Base-by-base conservation (phyloP, 306 rosid genomes). In the Casuarina cunninghamiana region DNA sequence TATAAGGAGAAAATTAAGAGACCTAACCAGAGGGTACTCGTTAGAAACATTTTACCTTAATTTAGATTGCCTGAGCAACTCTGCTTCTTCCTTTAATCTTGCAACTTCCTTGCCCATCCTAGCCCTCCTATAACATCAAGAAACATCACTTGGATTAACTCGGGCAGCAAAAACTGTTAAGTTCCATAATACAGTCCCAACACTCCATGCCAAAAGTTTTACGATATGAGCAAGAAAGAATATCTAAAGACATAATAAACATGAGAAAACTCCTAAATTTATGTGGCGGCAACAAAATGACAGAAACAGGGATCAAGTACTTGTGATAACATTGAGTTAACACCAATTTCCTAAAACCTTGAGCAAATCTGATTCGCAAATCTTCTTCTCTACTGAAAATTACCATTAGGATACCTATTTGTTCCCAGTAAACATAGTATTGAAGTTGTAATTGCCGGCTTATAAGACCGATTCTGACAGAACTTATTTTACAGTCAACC, bases 41-140 rank as follows among this genome's bases (percentile, higher is more conserved):
- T 38, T 32, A 63, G 35, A n/a, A 26, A 63, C 69, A 17, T 32
- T 55, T 77, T 75, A 85, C 91, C 84, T 81, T 55, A 83, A 57
- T 53, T 77, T 85, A 45, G 65, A 39, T 74, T 73, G 83, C 69
- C 71, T 78, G 21, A 35, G 7, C 70, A 81, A 32, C 32, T 79
- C 80, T 54, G 77, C 81, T 72, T 88, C 89, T 74, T 88, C 87
- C 79, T 84, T 84, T 6, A 88, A 81, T 74, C 43, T 86, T 3
- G 84, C 76, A 71, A 83, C 75, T 74, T 88, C 92, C 82, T 86
- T 84, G 71, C 90, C 92, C 89, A 88, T 86, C 73, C 75, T 76
- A 61, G 87, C 84, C 72, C 92, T 86, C 86, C 92, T 88, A 78
- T 4, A 79, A 75, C 53, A 53, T 57, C 72, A 80, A 79, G 39